Conservation (phyloP, 257 asterid genomes). For the Solanum microdontum region DNA sequence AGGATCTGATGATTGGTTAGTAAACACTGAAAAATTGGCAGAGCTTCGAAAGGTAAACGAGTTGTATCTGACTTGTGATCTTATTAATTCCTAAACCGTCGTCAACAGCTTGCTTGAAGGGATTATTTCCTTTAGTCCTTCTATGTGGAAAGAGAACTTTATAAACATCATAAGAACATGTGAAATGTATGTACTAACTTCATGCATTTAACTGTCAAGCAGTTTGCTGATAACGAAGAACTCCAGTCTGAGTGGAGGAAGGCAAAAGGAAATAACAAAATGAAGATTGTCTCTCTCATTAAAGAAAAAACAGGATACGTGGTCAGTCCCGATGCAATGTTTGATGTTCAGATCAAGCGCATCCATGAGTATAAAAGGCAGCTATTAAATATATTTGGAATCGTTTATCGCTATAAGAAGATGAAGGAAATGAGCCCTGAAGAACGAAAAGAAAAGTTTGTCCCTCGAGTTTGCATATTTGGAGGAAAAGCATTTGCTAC, state of each 20-base stretch:
- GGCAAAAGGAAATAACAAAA: conserved; percentile 60
- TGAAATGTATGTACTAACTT: conserved; percentile 4
- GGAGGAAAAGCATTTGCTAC: conserved; percentile 58
- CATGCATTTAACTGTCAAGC: conserved; percentile 9
- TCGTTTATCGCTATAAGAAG: conserved; percentile 44
- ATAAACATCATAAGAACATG: neutral
- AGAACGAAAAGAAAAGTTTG: conserved; percentile 35
- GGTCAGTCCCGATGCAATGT: conserved; percentile 74
- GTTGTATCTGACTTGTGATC: neutral
- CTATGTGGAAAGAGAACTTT: neutral
- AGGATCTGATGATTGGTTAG: conserved; percentile 62
- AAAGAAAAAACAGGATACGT: conserved; percentile 69
- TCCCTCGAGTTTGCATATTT: conserved; percentile 52
- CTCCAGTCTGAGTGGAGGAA: conserved; percentile 69
- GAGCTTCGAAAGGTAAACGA: conserved; percentile 54
- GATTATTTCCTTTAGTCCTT: neutral
- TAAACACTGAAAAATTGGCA: conserved; percentile 53
- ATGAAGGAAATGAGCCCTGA: conserved; percentile 46
- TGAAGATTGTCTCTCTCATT: conserved; percentile 49
- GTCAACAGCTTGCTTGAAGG: neutral
- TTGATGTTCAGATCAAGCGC: conserved; percentile 57
- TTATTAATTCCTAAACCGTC: neutral
- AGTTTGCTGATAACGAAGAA: conserved; percentile 76
- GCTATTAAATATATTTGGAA: conserved; percentile 37
- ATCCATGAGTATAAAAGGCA: conserved; percentile 54